Base-by-base conservation (phyloP, 202 grass and related monocot species). In the Sporobolus alterniflorus region DNA sequence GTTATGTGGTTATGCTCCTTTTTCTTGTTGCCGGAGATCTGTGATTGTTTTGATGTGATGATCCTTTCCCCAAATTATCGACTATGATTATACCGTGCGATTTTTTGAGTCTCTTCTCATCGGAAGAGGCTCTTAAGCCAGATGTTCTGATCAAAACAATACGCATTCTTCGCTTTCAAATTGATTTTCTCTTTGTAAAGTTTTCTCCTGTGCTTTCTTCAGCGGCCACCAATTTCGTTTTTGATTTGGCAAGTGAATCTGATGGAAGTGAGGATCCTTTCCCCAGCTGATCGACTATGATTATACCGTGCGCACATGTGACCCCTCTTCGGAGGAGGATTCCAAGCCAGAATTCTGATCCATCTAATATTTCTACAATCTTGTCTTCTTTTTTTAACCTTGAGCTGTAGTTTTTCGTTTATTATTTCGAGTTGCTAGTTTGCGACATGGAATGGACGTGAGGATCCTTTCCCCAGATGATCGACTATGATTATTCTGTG, bases 261-360 rank as follows among this genome's bases (percentile, higher is more conserved):
- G 47, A 83, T 81, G 76, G 79, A 87, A 22, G 11, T 90, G 91
- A 91, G 34, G 88, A 89, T 81, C 57, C 78, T 94, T 91, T 94
- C 82, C 91, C 82, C 85, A 75, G 42, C 50, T 94, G 61, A 88
- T 94, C 82, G 82, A 91, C 82, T 86, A 70, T 86, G 88, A 86
- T 91, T 91, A 86, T 76, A 83, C 85, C 86, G 77, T 71, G 88
- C 77, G 81, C 82, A 78, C 16, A 41, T 83, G 84, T 48, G 24
- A 82, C 42, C 64, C 79, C 56, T 79, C 48, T 54, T 10, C 29
- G 44, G 87, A 67, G 67, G 41, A 76, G 83, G 83, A 77, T 82
- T 67, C 78, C 78, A 94, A 91, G 88, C 88, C 91, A 94, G 85
- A 83, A 84, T 54, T 91, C 91, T 88, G 85, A 90, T 90, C 91